Percentiles rank a stretch among this genome's conserved stretches.
Evolutionary conservation across 2,329 filamentous ascomycete genomes (phyloP).

Genomic region (Geosmithia putterillii): DNA sequence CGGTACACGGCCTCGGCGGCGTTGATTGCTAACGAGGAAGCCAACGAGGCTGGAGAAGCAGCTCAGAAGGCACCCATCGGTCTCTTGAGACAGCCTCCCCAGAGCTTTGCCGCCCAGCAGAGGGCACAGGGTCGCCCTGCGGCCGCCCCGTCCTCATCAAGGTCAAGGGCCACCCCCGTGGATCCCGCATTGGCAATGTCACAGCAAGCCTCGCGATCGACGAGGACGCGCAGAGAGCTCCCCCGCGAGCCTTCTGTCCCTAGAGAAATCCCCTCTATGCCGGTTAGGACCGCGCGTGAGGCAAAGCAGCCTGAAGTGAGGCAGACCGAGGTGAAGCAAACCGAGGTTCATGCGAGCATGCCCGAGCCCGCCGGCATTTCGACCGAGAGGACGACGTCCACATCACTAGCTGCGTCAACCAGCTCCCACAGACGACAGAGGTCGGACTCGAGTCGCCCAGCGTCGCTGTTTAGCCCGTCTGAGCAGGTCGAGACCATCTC

Average conservation of each 20-base stretch:
- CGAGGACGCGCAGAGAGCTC: constrained; percentile 15
- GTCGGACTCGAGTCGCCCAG: constrained; percentile 18
- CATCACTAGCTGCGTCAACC: constrained; percentile 8
- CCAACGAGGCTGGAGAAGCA: constrained; percentile 4
- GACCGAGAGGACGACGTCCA: constrained; percentile 16
- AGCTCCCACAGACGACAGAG: constrained; percentile 12
- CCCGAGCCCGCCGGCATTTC: constrained; percentile 6
- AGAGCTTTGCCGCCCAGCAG: constrained; percentile 57
- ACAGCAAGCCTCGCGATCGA: constrained; percentile 12
- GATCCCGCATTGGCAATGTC: constrained; percentile 12
- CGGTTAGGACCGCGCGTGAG: constrained; percentile 1
- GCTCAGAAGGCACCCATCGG: constrained; percentile 23
- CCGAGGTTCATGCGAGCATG: not conserved
- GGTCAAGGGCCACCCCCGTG: constrained; percentile 8
- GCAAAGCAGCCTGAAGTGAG: not conserved
- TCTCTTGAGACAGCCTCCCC: constrained; percentile 40
- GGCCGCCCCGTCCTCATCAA: constrained; percentile 9
- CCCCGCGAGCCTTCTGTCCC: constrained; percentile 9
- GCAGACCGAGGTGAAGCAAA: not conserved
- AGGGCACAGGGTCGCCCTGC: constrained; percentile 40
- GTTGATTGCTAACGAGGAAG: not conserved
- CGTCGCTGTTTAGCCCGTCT: constrained; percentile 42
- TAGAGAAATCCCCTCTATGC: constrained; percentile 6
- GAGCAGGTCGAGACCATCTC: constrained; percentile 38
- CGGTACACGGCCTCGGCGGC: constrained; percentile 11